Conservation (phyloP, 2,329 filamentous ascomycete genomes). For the Penicillium sp. region DNA sequence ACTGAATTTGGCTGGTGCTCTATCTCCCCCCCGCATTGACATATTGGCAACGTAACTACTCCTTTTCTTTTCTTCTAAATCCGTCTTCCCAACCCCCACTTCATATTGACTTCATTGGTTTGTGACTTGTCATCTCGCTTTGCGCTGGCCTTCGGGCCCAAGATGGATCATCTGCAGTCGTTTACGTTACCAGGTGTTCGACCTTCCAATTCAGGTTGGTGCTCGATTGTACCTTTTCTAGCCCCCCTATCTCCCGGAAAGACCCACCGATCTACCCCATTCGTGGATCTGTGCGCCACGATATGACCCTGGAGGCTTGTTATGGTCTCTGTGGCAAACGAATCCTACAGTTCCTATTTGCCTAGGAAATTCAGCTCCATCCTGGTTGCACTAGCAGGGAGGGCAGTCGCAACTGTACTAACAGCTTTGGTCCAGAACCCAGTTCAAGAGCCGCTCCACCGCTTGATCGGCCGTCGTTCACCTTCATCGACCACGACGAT, state of each 20-base stretch:
- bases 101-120: constrained; percentile 13
- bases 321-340: neutral
- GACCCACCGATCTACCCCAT: constrained; percentile 2
- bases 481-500: constrained; percentile 45
- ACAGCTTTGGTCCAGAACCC: constrained; percentile 15
- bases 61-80: constrained; percentile 23
- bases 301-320: neutral
- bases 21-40: constrained; percentile 4
- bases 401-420: neutral
- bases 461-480: constrained; percentile 35
- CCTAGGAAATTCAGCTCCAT: neutral
- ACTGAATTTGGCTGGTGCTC: constrained; percentile 20
- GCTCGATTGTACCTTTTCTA: constrained; percentile 2
- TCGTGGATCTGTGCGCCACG: neutral
- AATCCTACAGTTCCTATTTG: constrained; percentile 5
- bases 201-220: constrained; percentile 29
- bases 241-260: neutral
- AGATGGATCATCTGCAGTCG: constrained; percentile 26
- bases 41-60: constrained; percentile 21
- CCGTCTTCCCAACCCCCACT: constrained; percentile 11
- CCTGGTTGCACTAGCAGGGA: neutral
- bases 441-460: constrained; percentile 19
- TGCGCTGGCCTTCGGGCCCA: constrained; percentile 20
- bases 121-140: constrained; percentile 1
- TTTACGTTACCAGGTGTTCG: constrained; percentile 15